Evolutionary conservation across 306 rosid genomes (phyloP).

Genomic region (Alnus glutinosa): DNA sequence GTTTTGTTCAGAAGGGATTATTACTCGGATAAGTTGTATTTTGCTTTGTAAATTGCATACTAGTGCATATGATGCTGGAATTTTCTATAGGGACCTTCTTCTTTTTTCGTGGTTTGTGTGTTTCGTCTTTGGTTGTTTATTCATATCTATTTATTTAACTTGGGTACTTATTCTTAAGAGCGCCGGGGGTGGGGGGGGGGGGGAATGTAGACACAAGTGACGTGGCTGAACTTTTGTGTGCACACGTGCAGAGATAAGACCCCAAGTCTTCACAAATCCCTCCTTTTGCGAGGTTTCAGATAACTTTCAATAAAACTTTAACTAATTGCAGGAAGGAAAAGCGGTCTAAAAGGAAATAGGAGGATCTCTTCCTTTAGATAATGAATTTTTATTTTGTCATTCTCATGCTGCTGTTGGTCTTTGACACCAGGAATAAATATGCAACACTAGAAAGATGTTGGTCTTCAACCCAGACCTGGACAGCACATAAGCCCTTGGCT

Average conservation of each 20-base stretch:
- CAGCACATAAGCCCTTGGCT: neutral
- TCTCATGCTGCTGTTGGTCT: neutral
- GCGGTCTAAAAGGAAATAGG: neutral
- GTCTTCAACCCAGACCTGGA: constrained; percentile 8
- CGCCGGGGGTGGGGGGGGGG: no score
- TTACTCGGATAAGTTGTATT: neutral
- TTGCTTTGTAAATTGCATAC: neutral
- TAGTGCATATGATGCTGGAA: neutral
- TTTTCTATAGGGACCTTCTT: neutral
- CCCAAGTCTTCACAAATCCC: neutral
- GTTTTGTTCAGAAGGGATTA: neutral
- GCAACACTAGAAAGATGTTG: constrained; percentile 9
- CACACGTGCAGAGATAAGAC: neutral
- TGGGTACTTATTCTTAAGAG: neutral
- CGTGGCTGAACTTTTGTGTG: neutral
- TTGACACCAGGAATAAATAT: constrained; percentile 29
- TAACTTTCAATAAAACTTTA: neutral
- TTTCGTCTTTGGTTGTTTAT: neutral
- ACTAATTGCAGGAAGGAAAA: neutral
- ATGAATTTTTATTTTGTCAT: neutral
- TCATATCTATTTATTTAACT: neutral
- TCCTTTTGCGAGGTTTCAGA: neutral
- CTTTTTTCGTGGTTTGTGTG: neutral
- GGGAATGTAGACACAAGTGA: neutral
- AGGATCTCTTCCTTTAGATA: neutral